These are phyloP conservation scores for Cenchrus purpureus DNA, from an alignment of 176 grass and related monocot genomes.

Conservation along the genomic window DNA sequence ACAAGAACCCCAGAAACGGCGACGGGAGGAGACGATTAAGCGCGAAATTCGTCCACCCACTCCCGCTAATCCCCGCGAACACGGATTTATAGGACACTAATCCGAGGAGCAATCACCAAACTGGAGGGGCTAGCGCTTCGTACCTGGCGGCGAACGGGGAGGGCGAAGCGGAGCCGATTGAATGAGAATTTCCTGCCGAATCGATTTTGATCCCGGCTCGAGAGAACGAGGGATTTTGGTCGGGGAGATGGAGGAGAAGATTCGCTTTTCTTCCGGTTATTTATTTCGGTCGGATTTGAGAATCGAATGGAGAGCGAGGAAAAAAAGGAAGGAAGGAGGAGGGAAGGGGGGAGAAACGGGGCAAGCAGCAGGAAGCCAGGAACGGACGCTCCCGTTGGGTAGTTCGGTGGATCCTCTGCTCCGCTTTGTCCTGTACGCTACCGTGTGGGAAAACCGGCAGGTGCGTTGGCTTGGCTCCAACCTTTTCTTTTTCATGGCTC, in stretches of 20 bases:
- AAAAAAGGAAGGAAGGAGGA: background rate
- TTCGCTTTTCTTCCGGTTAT: slow-evolving; percentile 16
- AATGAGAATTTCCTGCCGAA: background rate
- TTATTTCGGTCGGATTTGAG: slow-evolving; percentile 1
- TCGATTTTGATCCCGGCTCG: background rate
- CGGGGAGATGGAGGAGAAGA: slow-evolving; percentile 10
- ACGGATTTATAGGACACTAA: background rate
- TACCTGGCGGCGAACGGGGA: background rate
- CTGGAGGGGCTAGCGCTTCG: background rate
- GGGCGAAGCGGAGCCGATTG: background rate
- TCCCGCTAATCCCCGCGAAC: background rate
- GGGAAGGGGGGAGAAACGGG: background rate
- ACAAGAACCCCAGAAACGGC: background rate
- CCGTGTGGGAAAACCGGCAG: background rate
- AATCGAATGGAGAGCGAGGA: background rate
- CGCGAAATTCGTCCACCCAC: background rate
- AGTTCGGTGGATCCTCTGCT: slow-evolving; percentile 20
- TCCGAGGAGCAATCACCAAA: background rate
- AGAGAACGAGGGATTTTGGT: background rate
- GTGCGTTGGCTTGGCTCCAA: no score
- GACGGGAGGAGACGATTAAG: background rate
- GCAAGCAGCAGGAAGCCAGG: background rate
- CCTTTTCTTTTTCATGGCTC: no score
- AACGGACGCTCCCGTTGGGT: slow-evolving; percentile 13
- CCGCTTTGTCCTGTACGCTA: background rate